Percentiles rank a stretch among this genome's conserved stretches.
Conservation (phyloP, 176 grass and related monocot species). For the Ensete glaucum region DNA sequence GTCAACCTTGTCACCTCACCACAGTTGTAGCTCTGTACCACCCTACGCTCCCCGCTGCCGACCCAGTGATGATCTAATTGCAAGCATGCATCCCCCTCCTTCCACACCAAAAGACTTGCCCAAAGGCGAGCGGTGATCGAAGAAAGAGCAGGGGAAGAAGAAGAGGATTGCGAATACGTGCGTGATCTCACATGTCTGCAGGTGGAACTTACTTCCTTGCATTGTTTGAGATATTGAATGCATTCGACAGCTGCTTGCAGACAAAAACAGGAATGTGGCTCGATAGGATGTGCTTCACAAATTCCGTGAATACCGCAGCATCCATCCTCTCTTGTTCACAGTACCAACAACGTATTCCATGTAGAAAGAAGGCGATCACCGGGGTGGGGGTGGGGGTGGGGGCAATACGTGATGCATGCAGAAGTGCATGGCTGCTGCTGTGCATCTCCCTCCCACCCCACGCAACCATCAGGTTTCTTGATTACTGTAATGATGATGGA, state of each 20-base stretch:
- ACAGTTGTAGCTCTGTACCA: conserved; percentile 43
- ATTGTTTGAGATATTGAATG: conserved; percentile 29
- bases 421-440: conserved; percentile 13
- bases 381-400: not conserved
- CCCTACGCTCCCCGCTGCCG: conserved; percentile 35
- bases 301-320: conserved; percentile 16
- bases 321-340: not conserved
- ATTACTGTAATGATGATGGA: conserved; percentile 70
- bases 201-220: not conserved
- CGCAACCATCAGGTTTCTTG: conserved; percentile 20
- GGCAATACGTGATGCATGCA: not conserved
- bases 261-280: conserved; percentile 88
- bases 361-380: not conserved
- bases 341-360: not conserved
- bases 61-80: conserved; percentile 46
- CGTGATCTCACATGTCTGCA: not conserved
- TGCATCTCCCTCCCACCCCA: conserved; percentile 7
- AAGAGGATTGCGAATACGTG: not conserved
- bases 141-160: not conserved
- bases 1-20: conserved; percentile 68
- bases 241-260: conserved; percentile 62
- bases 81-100: conserved; percentile 10
- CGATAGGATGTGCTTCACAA: conserved; percentile 51
- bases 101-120: not conserved
- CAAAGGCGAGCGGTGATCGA: not conserved